Percentiles rank a stretch among this genome's conserved stretches.
These are phyloP conservation scores for Catharanthus roseus DNA, from an alignment of 257 asterid genomes.

Conservation along the genomic window DNA sequence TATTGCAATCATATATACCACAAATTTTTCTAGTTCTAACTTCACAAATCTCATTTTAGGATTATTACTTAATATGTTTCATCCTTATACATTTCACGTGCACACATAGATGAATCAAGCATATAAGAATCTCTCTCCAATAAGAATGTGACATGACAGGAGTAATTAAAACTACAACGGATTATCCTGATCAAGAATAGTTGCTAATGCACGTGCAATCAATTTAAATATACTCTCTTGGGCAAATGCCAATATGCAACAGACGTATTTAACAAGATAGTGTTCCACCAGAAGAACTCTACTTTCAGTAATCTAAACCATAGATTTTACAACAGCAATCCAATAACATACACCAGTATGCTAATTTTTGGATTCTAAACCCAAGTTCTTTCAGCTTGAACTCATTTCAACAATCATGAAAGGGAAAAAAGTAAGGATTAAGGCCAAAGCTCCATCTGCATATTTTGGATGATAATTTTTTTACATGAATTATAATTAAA, in stretches of 20 bases:
- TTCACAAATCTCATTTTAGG: too few species aligned
- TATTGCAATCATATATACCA: neutral
- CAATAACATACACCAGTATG: neutral
- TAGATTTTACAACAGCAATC: neutral
- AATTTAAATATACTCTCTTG: too few species aligned
- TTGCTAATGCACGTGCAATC: neutral
- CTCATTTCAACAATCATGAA: neutral
- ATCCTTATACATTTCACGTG: too few species aligned
- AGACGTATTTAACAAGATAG: neutral
- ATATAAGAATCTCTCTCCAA: neutral
- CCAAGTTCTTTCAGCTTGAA: neutral
- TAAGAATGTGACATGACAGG: neutral
- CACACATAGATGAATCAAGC: neutral
- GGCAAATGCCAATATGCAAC: neutral
- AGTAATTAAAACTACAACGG: neutral
- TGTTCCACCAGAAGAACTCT: neutral
- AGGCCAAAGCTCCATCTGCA: too few species aligned
- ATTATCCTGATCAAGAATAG: neutral
- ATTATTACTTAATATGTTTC: too few species aligned
- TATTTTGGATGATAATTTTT: too few species aligned
- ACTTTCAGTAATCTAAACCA: neutral
- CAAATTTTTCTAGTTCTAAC: neutral
- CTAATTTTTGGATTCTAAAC: neutral
- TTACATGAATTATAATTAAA: too few species aligned
- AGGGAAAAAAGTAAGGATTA: neutral